Evolutionary conservation across 2,329 filamentous ascomycete genomes (phyloP).

Genomic region (Phialocephala sp.): DNA sequence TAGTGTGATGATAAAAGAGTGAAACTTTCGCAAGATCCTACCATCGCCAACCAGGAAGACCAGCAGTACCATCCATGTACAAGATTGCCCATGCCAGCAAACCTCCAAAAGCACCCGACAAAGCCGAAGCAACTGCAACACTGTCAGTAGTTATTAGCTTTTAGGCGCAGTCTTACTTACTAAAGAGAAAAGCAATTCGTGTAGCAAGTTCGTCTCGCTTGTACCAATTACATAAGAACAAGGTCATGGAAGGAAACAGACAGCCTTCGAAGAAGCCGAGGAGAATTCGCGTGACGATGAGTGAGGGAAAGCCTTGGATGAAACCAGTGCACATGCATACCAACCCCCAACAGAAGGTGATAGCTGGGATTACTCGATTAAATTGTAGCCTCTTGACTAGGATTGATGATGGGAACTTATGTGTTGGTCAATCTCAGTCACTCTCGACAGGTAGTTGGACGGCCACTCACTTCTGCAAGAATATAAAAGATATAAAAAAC

Average conservation of each 20-base stretch:
- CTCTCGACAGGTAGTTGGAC: no score
- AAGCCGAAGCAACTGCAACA: constrained; percentile 26
- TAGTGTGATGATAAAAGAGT: neutral
- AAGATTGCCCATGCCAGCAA: constrained; percentile 55
- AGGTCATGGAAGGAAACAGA: constrained; percentile 24
- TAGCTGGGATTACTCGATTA: constrained; percentile 17
- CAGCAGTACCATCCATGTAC: constrained; percentile 51
- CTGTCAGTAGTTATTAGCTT: neutral
- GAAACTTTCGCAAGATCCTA: neutral
- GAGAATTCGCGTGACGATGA: constrained; percentile 17
- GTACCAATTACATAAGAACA: constrained; percentile 22
- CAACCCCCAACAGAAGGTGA: constrained; percentile 21
- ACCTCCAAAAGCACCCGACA: constrained; percentile 52
- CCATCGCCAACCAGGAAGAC: constrained; percentile 57
- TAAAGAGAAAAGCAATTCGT: constrained; percentile 19
- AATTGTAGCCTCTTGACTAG: constrained; percentile 22
- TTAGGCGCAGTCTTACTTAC: neutral
- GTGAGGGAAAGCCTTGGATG: constrained; percentile 13
- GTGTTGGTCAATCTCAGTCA: neutral
- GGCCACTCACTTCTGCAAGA: constrained; percentile 16
- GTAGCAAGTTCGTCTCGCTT: constrained; percentile 23
- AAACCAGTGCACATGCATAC: constrained; percentile 21
- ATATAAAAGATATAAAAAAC: constrained; percentile 24
- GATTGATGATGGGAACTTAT: constrained; percentile 19
- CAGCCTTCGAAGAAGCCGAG: constrained; percentile 23